Percentiles rank a stretch among this genome's conserved stretches.
phyloP scores from a whole-genome alignment of 208 protist genomes.

The Ichthyophonus hoferi region DNA sequence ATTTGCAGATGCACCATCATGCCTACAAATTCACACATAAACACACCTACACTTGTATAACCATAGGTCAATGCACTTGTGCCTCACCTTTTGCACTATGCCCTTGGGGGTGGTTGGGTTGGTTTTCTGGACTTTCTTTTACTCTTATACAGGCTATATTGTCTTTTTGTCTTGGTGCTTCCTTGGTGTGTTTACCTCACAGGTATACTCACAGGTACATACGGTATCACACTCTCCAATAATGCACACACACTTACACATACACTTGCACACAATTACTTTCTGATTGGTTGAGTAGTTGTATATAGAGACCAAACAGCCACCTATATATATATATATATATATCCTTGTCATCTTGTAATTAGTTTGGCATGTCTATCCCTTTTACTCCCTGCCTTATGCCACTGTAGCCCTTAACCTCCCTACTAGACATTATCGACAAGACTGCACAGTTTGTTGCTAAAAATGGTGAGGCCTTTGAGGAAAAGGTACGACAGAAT shows the following conservation, averaged over 20 bases:
- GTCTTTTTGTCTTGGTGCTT: too few relatives aligned
- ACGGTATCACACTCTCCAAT: background rate
- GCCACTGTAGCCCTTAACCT: background rate
- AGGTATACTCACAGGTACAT: background rate
- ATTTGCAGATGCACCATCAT: too few relatives aligned
- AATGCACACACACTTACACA: background rate
- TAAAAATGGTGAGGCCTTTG: conserved; percentile 10
- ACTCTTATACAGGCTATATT: too few relatives aligned
- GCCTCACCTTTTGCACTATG: too few relatives aligned
- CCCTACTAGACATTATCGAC: conserved; percentile 2
- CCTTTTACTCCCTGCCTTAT: background rate
- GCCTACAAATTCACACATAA: too few relatives aligned
- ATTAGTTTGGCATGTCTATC: too few relatives aligned
- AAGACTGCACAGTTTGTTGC: conserved; percentile 22
- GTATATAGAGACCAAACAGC: background rate
- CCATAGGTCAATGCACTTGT: too few relatives aligned
- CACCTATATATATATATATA: background rate
- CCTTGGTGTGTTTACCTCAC: too few relatives aligned
- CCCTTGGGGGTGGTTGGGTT: too few relatives aligned
- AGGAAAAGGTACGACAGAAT: conserved; percentile 13
- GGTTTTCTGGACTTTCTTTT: too few relatives aligned
- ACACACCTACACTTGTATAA: too few relatives aligned
- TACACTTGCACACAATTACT: background rate
- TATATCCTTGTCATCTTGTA: background rate
- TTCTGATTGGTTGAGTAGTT: background rate